Base-by-base conservation (phyloP, 1,284 basidiomycete genomes). In the Apiotrichum akiyoshidainum region DNA sequence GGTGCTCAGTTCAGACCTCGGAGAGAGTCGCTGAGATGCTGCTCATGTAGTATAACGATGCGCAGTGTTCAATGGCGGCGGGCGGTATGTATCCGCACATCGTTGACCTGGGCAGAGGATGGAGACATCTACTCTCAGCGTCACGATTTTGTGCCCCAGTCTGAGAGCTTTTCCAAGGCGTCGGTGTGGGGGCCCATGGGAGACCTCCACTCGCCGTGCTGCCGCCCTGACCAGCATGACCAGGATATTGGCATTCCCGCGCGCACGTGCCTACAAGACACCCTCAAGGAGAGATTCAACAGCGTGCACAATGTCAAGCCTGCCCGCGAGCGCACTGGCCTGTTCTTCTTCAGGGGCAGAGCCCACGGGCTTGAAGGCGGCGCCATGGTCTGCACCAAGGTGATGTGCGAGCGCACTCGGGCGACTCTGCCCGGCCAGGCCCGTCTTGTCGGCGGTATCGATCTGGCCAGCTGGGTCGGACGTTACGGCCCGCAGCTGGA, bases 161-260 rank as follows among this genome's bases (percentile, higher is more conserved):
- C 17, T 59, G 55, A 37, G 52, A 63, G 53, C 54, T 70, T 22
- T 66, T 57, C 26, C 49, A 55, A 31, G 46, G 42, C 4, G 55
- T 58, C 7, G 9, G 55, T 63, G 16, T 72, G 69, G 68, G 55
- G 55, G 26, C 64, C 61, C 13, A 70, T 71, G 67, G 71, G 66
- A 8, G 69, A 73, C 57, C 61, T 70, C 14, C 65, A 69, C 61
- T 61, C 55, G 46, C 60, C 57, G 3, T 68, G 65, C 54, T 71
- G 71, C 49, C 50, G 50, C 14, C 59, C 61, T 26, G 68, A 70
- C 54, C 71, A 73, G 54, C 68, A 73, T 26, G 68, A 70, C 54
- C 71, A 73, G 54, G 69, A 73, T 51, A 61, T 73, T 13, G 65
- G 71, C 31, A 68, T 73, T 13, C 71, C 71, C 3, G 49, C 69